These are phyloP conservation scores for Evernia prunastri DNA, from an alignment of 495 filamentous ascomycete species.

Conservation along the genomic window DNA sequence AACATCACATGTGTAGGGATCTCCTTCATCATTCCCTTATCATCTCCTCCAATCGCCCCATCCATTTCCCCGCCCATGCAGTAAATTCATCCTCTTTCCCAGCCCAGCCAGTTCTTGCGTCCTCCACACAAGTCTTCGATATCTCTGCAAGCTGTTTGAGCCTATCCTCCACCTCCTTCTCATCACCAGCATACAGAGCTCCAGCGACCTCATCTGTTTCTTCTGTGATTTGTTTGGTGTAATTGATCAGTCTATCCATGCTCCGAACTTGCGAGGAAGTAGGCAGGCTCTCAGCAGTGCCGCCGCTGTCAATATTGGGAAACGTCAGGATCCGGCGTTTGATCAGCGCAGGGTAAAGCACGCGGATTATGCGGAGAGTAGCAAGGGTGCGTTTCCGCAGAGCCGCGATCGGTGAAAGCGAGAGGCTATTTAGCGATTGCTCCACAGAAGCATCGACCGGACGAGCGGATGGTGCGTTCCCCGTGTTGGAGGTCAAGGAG, in stretches of 20 bases:
- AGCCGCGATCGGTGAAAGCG: not conserved
- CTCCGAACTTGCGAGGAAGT: constrained; percentile 4
- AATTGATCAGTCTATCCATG: constrained; percentile 27
- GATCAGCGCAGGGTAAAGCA: constrained; percentile 24
- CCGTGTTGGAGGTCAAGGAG: constrained; percentile 20
- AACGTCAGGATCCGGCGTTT: constrained; percentile 26
- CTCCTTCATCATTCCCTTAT: not conserved
- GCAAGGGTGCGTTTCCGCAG: constrained; percentile 6
- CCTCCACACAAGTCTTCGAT: constrained; percentile 30
- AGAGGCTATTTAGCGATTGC: not conserved
- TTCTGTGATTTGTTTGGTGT: constrained; percentile 38
- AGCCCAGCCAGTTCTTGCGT: constrained; percentile 24
- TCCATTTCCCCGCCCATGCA: constrained; percentile 44
- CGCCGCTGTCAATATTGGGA: constrained; percentile 17
- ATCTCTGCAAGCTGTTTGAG: constrained; percentile 23
- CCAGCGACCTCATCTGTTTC: constrained; percentile 45
- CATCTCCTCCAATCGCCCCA: constrained; percentile 20
- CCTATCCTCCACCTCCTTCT: constrained; percentile 28
- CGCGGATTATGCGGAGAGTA: constrained; percentile 13
- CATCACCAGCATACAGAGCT: constrained; percentile 41
- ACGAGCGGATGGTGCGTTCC: constrained; percentile 17
- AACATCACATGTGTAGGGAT: no score
- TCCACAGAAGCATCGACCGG: not conserved
- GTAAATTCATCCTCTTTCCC: constrained; percentile 41
- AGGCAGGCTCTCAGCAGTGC: constrained; percentile 6